These are phyloP conservation scores for Tolypocladium paradoxum DNA, from an alignment of 2,329 filamentous ascomycete genomes.

Conservation along the genomic window DNA sequence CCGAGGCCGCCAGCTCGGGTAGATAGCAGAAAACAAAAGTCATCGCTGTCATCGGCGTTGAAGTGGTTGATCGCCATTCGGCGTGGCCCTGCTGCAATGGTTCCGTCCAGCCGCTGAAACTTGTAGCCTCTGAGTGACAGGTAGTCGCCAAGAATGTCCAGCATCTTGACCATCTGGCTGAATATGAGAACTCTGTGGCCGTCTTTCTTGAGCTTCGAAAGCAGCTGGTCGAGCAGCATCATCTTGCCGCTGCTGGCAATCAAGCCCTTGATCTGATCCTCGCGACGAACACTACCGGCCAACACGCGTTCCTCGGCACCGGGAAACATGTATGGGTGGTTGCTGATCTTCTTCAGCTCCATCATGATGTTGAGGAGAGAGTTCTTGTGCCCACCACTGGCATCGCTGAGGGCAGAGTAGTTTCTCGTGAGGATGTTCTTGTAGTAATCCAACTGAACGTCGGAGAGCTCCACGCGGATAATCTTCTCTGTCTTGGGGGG, in stretches of 20 bases:
- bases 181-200: slow-evolving; percentile 95
- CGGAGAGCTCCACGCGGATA: slow-evolving; percentile 91
- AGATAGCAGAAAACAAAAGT: slow-evolving; percentile 93
- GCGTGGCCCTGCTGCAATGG: slow-evolving; percentile 77
- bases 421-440: slow-evolving; percentile 98
- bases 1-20: slow-evolving; percentile 94
- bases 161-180: slow-evolving; percentile 99
- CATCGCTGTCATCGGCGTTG: slow-evolving; percentile 89
- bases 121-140: slow-evolving; percentile 86
- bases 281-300: slow-evolving; percentile 66
- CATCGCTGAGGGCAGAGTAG: slow-evolving; percentile 87
- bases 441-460: slow-evolving; percentile 95
- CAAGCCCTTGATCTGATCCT: slow-evolving; percentile 83
- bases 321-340: slow-evolving; percentile 96
- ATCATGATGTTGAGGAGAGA: slow-evolving; percentile 98
- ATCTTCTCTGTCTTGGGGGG: slow-evolving; percentile 98
- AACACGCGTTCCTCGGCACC: slow-evolving; percentile 86
- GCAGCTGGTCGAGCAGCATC: slow-evolving; percentile 95
- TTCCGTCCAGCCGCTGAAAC: slow-evolving; percentile 90
- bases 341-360: slow-evolving; percentile 98
- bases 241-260: slow-evolving; percentile 98
- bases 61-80: slow-evolving; percentile 97
- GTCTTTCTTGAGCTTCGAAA: slow-evolving; percentile 86
- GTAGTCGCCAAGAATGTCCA: slow-evolving; percentile 92
- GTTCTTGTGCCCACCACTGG: slow-evolving; percentile 82